Base-by-base conservation (phyloP, 2,329 filamentous ascomycete species). In the Penicillium sp. region DNA sequence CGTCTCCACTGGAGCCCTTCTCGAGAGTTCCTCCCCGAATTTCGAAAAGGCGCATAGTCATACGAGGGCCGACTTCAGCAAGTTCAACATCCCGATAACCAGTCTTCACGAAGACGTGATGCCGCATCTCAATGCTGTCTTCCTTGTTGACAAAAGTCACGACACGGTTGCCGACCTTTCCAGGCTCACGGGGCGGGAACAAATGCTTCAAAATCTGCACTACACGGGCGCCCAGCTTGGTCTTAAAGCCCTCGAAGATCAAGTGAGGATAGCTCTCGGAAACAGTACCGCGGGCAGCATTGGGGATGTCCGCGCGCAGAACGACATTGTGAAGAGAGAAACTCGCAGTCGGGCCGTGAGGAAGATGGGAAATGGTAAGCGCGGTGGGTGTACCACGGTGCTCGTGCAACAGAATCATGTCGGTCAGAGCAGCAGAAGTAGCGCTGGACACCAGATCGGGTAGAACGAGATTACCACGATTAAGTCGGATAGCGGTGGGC, bases 41-140 rank as follows among this genome's bases (percentile, higher is more conserved):
- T 76, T 97, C 90, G 68, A 97, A 99, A 48, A 91, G 78, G 61
- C 90, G 82, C 90, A 97, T 94, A n/a, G 91, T 96, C 90, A 97
- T 96, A 52, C 94, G 82, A 1, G 94, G 94, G 0, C 93, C 91
- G 46, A 95, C 90, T 71, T 96, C 91, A 13, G 89, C 87, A 63
- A 96, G 75, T 72, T 95, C 91, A 2, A 97, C 90, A 53, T 87
- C 89, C 67, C 95, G 86, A 68, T 93, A 94, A 0, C 89, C 88
- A 0, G 94, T 97, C 70, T 89, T 87, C 16, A 99, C 93, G 68
- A 96, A 99, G 2, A 99, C 92, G 70, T 91, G 88, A 70, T 95
- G 90, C 4, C 94, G 84, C 42, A 99, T 88, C 74, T 99, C 93
- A 47, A 97, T 95, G 54, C 79, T 83, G 61, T 87, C 84, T 60